Conservation (phyloP, 2,329 filamentous ascomycete genomes). For the Stenocarpella maydis region DNA sequence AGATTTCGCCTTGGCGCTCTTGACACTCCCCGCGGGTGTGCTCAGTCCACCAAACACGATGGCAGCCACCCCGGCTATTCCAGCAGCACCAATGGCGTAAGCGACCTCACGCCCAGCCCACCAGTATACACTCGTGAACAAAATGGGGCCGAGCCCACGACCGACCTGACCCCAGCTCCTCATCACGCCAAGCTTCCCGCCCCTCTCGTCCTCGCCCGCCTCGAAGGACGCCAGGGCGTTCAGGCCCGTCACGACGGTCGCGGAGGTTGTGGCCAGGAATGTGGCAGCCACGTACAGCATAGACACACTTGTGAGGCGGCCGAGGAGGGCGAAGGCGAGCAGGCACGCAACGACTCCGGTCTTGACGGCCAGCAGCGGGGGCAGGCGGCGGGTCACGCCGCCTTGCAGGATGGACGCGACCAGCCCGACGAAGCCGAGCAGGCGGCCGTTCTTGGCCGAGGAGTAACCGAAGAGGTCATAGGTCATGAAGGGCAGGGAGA, state of each 20-base stretch:
- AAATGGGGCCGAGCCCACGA: conserved; percentile 82
- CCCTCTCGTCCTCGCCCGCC: conserved; percentile 79
- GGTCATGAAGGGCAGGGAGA: conserved; percentile 96
- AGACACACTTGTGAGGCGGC: conserved; percentile 70
- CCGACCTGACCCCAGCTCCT: conserved; percentile 87
- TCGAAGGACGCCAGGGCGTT: conserved; percentile 94
- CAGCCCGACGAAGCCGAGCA: conserved; percentile 91
- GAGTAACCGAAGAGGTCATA: conserved; percentile 90
- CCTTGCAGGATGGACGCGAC: conserved; percentile 93
- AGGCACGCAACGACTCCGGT: conserved; percentile 81
- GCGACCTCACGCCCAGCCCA: conserved; percentile 92
- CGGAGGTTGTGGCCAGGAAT: conserved; percentile 86
- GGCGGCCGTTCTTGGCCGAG: conserved; percentile 80
- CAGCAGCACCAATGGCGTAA: conserved; percentile 81
- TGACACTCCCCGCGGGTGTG: conserved; percentile 59
- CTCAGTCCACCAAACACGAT: conserved; percentile 77
- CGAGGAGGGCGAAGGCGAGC: conserved; percentile 80
- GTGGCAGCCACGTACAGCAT: conserved; percentile 84
- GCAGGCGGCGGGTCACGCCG: conserved; percentile 84
- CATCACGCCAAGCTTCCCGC: conserved; percentile 85
- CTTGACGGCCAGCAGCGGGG: conserved; percentile 81
- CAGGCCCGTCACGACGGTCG: conserved; percentile 92
- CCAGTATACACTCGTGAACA: conserved; percentile 98
- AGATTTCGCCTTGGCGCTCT: conserved; percentile 32
- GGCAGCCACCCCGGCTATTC: conserved; percentile 77